Conservation (phyloP, 305 asterid genomes). For the Rubia occidens region DNA sequence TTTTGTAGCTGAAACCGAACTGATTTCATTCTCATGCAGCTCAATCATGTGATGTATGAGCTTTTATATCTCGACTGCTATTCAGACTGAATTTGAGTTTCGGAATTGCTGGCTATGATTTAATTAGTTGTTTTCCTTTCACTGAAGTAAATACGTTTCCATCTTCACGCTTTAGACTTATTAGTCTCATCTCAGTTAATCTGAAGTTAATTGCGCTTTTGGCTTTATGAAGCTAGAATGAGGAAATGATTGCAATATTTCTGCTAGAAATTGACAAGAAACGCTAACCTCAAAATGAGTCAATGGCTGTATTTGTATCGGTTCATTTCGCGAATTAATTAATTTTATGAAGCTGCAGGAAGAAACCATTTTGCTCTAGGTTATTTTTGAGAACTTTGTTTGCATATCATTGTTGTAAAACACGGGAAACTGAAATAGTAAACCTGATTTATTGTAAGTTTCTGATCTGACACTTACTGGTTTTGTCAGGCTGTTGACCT, state of each 20-base stretch:
- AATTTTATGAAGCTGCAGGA: not conserved
- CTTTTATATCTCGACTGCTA: not conserved
- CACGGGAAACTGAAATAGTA: not conserved
- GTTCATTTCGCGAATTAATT: not conserved
- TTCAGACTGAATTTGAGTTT: not conserved
- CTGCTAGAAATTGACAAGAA: constrained; percentile 1
- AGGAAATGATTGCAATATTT: constrained; percentile 1
- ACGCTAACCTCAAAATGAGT: not conserved
- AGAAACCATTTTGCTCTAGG: not conserved
- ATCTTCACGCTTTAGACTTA: not conserved
- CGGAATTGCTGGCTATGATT: not conserved
- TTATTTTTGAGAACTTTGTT: not conserved
- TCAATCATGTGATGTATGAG: not conserved
- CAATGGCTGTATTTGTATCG: not conserved
- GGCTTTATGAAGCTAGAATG: not conserved
- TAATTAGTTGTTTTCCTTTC: too few species aligned
- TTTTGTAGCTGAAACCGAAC: constrained; percentile 9
- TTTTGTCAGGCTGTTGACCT: constrained; percentile 75
- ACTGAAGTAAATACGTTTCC: not conserved
- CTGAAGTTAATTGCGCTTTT: not conserved
- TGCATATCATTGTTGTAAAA: not conserved
- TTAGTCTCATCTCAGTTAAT: not conserved
- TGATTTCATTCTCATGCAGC: constrained; percentile 5
- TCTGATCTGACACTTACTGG: constrained; percentile 11
- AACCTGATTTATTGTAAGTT: constrained; percentile 1